Conservation (phyloP, 78 protist genomes). For the Salpingoeca rosetta region DNA sequence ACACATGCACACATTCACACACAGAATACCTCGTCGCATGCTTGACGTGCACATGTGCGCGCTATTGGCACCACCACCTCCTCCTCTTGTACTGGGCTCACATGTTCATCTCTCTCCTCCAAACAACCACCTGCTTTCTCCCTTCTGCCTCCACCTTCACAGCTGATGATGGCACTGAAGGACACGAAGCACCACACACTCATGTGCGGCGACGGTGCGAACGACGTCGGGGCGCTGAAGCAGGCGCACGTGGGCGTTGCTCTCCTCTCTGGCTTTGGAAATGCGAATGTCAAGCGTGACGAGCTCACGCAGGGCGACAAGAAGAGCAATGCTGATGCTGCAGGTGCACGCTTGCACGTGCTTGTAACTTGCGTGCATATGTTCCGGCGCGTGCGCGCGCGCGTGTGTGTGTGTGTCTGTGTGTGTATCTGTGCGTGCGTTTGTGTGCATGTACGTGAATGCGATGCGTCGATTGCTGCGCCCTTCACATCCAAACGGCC, state of each 20-base stretch:
- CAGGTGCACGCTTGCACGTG: background rate
- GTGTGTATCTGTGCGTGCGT: background rate
- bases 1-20: no score
- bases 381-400: no score
- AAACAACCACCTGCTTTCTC: no score
- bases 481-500: conserved; percentile 89
- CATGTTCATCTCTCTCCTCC: background rate
- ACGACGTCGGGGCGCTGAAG: conserved; percentile 99
- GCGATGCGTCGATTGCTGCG: conserved; percentile 96
- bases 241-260: conserved; percentile 93
- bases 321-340: background rate
- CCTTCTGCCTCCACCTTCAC: conserved; percentile 23
- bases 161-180: conserved; percentile 30
- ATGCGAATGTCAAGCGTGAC: background rate
- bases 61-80: background rate
- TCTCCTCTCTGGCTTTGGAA: background rate
- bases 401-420: background rate
- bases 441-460: background rate
- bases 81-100: background rate
- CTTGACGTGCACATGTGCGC: background rate
- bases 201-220: conserved; percentile 99
- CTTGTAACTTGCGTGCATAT: no score
- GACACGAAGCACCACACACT: conserved; percentile 53
- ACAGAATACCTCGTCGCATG: no score
- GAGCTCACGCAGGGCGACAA: background rate